Base-by-base conservation (phyloP, 352 stramenopile species). In the Pythium coloratum region DNA sequence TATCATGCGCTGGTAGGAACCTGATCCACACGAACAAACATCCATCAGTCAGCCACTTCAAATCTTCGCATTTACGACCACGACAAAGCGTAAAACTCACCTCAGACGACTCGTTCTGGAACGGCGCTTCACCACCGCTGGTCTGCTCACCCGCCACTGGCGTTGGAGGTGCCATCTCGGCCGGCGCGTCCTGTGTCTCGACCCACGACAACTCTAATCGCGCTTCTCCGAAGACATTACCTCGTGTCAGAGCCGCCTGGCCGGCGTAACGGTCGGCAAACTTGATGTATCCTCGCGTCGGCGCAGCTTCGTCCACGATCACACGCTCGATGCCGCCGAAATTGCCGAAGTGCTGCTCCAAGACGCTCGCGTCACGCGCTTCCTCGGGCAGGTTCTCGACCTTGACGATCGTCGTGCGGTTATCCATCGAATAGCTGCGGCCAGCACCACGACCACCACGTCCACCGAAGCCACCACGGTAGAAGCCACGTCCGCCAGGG, bases 281-380 rank as follows among this genome's bases (percentile, higher is more conserved):
- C 70, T 96, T 92, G 71, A 96, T 91, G 55, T 82, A 94, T 8
- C 77, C 82, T 50, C 76, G 76, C 18, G 75, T 70, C 8, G 76
- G 72, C 26, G 67, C 51, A 18, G 62, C 57, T 33, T 78, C 73
- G 38, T 90, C 84, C 64, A 94, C 72, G 47, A 91, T 80, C 20
- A 96, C 88, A 16, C 76, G 73, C 64, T 94, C 86, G 12, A 96
- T 82, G 4, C 76, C 73, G n/a, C 88, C 88, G 77, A 93, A 96
- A 55, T 88, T 88, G 64, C 82, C 84, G 75, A 96, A 96, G 55
- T 96, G 88, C 76, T 96, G 86, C 62, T 90, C 85, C 60, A 94
- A 54, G 36, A 92, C 88, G 33, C 84, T 85, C 20, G 82, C 69
- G 57, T 94, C 85, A 7, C 84, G 76, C n/a, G 84, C 82, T 36